Evolutionary conservation across 208 protist species (phyloP).

Genomic region (Leishmania aethiopica): DNA sequence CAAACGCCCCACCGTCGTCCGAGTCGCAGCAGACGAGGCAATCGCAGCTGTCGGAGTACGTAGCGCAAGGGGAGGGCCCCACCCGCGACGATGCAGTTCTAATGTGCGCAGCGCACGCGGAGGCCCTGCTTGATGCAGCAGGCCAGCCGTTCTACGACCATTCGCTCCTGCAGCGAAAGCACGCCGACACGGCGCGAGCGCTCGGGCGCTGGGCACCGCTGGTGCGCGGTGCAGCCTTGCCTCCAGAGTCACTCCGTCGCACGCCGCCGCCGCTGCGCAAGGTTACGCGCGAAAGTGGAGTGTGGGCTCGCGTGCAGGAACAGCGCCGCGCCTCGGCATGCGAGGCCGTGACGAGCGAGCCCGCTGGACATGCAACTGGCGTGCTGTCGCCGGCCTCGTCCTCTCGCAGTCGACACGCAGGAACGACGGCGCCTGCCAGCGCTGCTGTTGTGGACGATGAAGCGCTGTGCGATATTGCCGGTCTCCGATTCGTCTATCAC

Average conservation of each 20-base stretch:
- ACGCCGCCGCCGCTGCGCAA: constrained; percentile 84
- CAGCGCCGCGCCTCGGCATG: background rate
- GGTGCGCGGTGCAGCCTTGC: constrained; percentile 16
- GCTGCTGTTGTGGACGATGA: constrained; percentile 51
- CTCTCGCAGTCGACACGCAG: background rate
- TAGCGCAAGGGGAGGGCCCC: constrained; percentile 80
- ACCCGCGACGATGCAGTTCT: constrained; percentile 58
- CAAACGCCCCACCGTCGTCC: background rate
- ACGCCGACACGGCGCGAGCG: constrained; percentile 70
- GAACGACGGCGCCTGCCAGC: background rate
- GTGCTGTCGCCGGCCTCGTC: background rate
- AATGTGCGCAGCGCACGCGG: constrained; percentile 84
- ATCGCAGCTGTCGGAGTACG: constrained; percentile 6
- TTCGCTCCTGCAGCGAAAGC: constrained; percentile 63
- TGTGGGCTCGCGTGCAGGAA: constrained; percentile 57
- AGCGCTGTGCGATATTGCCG: constrained; percentile 64
- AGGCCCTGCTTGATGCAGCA: constrained; percentile 79
- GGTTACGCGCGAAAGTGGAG: constrained; percentile 43
- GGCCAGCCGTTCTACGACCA: constrained; percentile 81
- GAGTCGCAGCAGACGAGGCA: background rate
- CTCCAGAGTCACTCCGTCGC: constrained; percentile 19
- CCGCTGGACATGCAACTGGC: background rate
- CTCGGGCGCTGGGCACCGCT: constrained; percentile 75
- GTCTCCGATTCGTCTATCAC: constrained; percentile 53
- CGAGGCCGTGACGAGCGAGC: background rate